A percentile compares a stretch with the other conserved stretches of the same genome.
Evolutionary conservation across 208 protist species (phyloP).

Genomic region (Acanthamoeba royreba): DNA sequence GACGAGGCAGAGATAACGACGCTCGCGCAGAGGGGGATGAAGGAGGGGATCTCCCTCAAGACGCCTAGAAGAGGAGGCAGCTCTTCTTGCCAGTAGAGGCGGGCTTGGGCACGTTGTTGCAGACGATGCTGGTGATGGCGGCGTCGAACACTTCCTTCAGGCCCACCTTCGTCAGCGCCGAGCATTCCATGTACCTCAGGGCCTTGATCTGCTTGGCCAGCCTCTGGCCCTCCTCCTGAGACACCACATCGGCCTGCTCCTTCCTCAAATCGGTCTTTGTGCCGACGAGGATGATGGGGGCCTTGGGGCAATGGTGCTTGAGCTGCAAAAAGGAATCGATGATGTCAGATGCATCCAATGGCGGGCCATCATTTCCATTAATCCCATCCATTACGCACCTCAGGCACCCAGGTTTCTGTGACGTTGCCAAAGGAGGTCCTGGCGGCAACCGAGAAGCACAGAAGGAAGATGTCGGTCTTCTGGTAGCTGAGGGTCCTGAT

Average conservation of each 20-base stretch:
- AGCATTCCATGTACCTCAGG: slow-evolving; percentile 47
- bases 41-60: too few species aligned
- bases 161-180: neutral
- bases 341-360: neutral
- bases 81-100: slow-evolving; percentile 31
- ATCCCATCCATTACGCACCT: neutral
- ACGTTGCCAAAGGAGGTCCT: slow-evolving; percentile 47
- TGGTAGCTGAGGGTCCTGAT: slow-evolving; percentile 49
- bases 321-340: neutral
- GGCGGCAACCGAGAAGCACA: slow-evolving; percentile 45
- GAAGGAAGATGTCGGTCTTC: slow-evolving; percentile 49
- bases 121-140: slow-evolving; percentile 51
- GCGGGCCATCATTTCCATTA: too few species aligned
- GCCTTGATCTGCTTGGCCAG: slow-evolving; percentile 50
- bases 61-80: slow-evolving; percentile 10
- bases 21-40: neutral
- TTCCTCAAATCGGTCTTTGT: slow-evolving; percentile 55
- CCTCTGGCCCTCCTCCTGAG: slow-evolving; percentile 38
- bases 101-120: slow-evolving; percentile 23
- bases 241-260: slow-evolving; percentile 24
- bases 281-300: slow-evolving; percentile 41
- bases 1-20: neutral
- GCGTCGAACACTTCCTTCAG: slow-evolving; percentile 46
- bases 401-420: slow-evolving; percentile 43
- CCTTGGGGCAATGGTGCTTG: slow-evolving; percentile 53